Percentiles rank a stretch among this genome's conserved stretches.
Evolutionary conservation across 2,329 filamentous ascomycete species (phyloP).

Genomic region (Colletotrichum tamarilloi): DNA sequence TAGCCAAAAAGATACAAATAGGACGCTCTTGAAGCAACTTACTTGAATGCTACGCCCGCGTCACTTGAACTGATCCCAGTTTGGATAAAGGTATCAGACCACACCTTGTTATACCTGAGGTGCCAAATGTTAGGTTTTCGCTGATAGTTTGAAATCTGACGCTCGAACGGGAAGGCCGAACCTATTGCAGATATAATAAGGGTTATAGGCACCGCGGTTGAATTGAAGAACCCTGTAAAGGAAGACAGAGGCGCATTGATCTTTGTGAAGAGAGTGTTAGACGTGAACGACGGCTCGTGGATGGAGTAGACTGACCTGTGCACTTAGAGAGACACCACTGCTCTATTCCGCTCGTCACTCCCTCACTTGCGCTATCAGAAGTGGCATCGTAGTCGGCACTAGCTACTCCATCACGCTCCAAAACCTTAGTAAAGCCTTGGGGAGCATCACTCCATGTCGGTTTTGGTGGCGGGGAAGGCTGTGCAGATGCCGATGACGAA

Average conservation of each 20-base stretch:
- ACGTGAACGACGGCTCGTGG: background rate
- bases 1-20: too few relatives aligned
- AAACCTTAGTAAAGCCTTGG: slow-evolving; percentile 5
- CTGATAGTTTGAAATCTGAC: background rate
- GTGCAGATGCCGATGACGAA: background rate
- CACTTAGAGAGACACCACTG: slow-evolving; percentile 20
- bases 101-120: background rate
- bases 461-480: background rate
- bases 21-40: background rate
- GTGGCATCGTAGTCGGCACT: background rate
- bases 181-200: slow-evolving; percentile 10
- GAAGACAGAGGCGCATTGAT: slow-evolving; percentile 9
- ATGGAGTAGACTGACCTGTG: background rate
- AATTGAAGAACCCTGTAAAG: slow-evolving; percentile 2
- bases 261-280: background rate
- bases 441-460: background rate
- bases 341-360: background rate
- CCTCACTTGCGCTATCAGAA: background rate
- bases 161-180: background rate
- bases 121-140: too few relatives aligned
- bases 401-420: slow-evolving; percentile 1
- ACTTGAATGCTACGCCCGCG: slow-evolving; percentile 15
- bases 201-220: background rate
- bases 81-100: background rate
- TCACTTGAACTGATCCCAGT: background rate